Evolutionary conservation across 116 monocot genomes (phyloP).

Genomic region (Cymodocea nodosa): DNA sequence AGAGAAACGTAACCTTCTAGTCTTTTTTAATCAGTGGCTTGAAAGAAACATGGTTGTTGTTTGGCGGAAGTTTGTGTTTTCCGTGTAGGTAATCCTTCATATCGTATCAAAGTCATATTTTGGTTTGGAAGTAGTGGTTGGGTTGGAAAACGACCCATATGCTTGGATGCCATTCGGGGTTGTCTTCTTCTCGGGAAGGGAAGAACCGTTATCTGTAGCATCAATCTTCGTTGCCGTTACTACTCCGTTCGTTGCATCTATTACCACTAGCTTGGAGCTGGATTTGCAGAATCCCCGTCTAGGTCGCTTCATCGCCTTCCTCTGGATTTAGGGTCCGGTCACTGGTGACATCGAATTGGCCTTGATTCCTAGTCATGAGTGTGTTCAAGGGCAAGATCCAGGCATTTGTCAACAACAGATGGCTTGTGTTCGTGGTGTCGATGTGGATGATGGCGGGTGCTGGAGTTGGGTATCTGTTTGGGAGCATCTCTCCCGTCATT

Average conservation of each 20-base stretch:
- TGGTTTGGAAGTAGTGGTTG: not conserved
- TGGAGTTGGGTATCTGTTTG: slow-evolving; percentile 77
- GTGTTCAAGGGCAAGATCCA: slow-evolving; percentile 11
- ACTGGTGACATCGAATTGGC: not conserved
- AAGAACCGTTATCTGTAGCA: no score
- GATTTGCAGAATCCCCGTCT: no score
- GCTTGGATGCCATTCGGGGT: not conserved
- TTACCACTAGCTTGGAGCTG: no score
- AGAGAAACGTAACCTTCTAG: no score
- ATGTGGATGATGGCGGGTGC: slow-evolving; percentile 75
- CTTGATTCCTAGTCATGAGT: slow-evolving; percentile 6
- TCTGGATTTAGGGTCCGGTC: no score
- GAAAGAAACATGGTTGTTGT: no score
- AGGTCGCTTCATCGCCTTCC: no score
- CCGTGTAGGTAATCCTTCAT: not conserved
- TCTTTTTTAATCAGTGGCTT: no score
- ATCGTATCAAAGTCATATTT: not conserved
- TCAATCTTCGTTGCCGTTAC: no score
- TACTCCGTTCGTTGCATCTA: no score
- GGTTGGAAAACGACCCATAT: not conserved
- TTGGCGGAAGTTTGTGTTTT: no score
- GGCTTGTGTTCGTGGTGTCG: slow-evolving; percentile 75
- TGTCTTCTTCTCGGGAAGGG: no score
- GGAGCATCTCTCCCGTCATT: slow-evolving; percentile 65
- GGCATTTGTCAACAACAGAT: slow-evolving; percentile 50